These are phyloP conservation scores for Polygonum maritimum DNA, from an alignment of 148 eudicot species.

Conservation along the genomic window DNA sequence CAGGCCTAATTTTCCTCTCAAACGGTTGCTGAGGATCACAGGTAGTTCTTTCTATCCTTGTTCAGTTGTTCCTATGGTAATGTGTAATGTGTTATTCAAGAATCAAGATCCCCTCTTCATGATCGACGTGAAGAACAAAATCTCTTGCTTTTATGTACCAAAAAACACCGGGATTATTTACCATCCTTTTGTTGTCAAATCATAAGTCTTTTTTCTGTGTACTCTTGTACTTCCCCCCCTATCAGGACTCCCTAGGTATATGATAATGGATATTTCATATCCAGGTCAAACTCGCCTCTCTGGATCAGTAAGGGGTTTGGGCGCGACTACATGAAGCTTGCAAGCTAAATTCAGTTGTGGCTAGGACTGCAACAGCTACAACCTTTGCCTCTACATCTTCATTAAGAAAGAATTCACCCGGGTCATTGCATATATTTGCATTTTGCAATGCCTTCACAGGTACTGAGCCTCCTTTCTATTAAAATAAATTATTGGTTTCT, in stretches of 20 bases:
- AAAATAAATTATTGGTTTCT: not conserved
- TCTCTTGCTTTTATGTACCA: not conserved
- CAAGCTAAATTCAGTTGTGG: conserved; percentile 47
- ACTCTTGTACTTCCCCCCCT: not conserved
- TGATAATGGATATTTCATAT: not conserved
- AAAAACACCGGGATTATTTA: not conserved
- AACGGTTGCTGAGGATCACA: conserved; percentile 85
- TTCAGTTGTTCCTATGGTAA: conserved; percentile 98
- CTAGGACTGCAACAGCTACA: conserved; percentile 69
- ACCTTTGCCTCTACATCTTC: conserved; percentile 83
- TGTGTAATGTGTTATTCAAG: not conserved
- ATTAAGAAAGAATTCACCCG: conserved; percentile 98
- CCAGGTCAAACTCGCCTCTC: conserved; percentile 83
- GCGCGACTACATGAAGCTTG: conserved; percentile 82
- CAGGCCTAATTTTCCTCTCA: conserved; percentile 65
- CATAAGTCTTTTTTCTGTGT: too few species aligned
- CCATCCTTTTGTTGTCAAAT: not conserved
- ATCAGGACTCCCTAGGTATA: not conserved
- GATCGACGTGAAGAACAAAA: not conserved
- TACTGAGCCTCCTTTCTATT: conserved; percentile 17
- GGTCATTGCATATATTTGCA: conserved; percentile 88
- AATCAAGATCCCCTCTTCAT: not conserved
- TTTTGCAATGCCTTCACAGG: conserved; percentile 95
- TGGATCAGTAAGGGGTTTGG: conserved; percentile 76
- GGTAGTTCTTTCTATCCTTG: conserved; percentile 79